A percentile compares a stretch with the other conserved stretches of the same genome.
Conservation (phyloP, 306 rosid genomes). For the Vigna nakashimae region DNA sequence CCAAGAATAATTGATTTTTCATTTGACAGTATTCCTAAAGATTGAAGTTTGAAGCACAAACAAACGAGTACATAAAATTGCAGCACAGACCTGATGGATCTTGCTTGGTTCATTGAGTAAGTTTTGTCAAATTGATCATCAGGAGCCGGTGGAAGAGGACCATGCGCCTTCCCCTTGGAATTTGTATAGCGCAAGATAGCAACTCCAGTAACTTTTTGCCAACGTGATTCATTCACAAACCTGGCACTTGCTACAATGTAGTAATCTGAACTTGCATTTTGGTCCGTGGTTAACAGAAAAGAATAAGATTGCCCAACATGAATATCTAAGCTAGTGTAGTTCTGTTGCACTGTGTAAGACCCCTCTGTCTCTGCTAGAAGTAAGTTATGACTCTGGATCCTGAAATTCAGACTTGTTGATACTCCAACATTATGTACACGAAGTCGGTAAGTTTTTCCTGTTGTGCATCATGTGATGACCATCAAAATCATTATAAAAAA, state of each 20-base stretch:
- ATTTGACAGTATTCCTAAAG: neutral
- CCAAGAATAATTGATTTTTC: neutral
- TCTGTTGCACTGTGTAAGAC: constrained; percentile 92
- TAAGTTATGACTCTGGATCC: constrained; percentile 92
- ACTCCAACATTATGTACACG: constrained; percentile 95
- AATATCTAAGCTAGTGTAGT: constrained; percentile 92
- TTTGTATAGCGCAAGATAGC: constrained; percentile 84
- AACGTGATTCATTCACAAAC: constrained; percentile 80
- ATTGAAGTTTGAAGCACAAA: neutral
- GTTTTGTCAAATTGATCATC: constrained; percentile 89
- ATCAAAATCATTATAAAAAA: constrained; percentile 27
- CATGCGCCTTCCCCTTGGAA: constrained; percentile 92
- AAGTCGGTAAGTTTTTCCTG: constrained; percentile 92
- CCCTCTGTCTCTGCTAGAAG: constrained; percentile 96
- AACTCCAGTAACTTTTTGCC: constrained; percentile 95
- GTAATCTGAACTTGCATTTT: constrained; percentile 94
- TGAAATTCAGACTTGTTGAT: constrained; percentile 89
- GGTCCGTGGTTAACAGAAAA: constrained; percentile 83
- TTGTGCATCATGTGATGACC: constrained; percentile 24
- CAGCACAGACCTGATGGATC: constrained; percentile 80
- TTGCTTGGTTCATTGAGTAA: constrained; percentile 98
- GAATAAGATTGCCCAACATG: constrained; percentile 98
- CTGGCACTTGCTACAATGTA: constrained; percentile 95
- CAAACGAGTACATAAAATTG: constrained; percentile 19
- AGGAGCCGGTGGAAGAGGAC: constrained; percentile 83